phyloP scores from a whole-genome alignment of 164 flowering plant genomes.

The Dillenia turbinata region DNA sequence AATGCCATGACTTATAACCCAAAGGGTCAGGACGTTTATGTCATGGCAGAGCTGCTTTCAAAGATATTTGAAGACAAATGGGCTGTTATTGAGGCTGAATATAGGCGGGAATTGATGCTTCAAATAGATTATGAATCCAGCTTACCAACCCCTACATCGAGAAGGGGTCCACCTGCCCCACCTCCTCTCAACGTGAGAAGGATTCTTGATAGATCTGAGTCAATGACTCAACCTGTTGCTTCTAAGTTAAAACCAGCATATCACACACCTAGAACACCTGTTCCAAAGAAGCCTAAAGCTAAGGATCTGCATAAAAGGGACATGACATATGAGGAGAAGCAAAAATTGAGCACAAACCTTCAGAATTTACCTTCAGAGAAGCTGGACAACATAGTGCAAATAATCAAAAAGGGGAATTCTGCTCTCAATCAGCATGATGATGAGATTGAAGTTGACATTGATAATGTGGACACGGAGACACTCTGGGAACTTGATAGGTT shows the following conservation, averaged over 20 bases:
- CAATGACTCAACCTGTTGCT: slow-evolving; percentile 27
- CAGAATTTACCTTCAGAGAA: slow-evolving; percentile 73
- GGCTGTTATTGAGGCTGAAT: slow-evolving; percentile 38
- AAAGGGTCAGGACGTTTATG: slow-evolving; percentile 72
- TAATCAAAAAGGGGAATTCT: slow-evolving; percentile 71
- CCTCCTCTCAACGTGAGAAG: slow-evolving; percentile 27
- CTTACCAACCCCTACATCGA: slow-evolving; percentile 31
- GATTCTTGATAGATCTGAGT: slow-evolving; percentile 39
- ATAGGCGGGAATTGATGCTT: slow-evolving; percentile 21
- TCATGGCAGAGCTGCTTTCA: slow-evolving; percentile 59
- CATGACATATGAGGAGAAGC: slow-evolving; percentile 88
- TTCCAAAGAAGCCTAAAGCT: slow-evolving; percentile 58
- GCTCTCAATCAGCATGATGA: slow-evolving; percentile 65
- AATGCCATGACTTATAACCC: slow-evolving; percentile 80
- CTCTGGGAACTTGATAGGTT: slow-evolving; percentile 77
- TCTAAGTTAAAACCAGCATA: slow-evolving; percentile 20
- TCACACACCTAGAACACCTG: slow-evolving; percentile 31
- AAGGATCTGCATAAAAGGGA: slow-evolving; percentile 56
- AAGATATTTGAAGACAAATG: slow-evolving; percentile 66
- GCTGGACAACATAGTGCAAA: slow-evolving; percentile 71
- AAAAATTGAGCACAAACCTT: slow-evolving; percentile 58
- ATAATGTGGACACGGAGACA: slow-evolving; percentile 64
- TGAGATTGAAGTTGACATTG: slow-evolving; percentile 89
- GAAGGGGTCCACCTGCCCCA: slow-evolving; percentile 38
- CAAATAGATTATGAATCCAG: slow-evolving; percentile 41